Percentiles rank a stretch among this genome's conserved stretches.
Conservation (phyloP, 1,284 basidiomycete species). For the Lentinus polychrous region DNA sequence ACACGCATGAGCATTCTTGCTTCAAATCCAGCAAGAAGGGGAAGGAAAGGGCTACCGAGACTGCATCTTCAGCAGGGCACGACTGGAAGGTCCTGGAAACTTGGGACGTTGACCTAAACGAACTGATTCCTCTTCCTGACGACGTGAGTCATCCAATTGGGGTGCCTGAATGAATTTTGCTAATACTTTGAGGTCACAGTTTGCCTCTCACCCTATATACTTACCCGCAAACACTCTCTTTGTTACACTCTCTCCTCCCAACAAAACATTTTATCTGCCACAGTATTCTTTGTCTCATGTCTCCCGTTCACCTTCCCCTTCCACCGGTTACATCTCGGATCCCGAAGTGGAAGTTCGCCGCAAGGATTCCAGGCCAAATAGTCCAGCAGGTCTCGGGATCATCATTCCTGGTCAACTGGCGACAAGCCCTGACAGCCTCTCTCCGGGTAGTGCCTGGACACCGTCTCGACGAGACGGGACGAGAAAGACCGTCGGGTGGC, state of each 20-base stretch:
- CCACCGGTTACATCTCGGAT: constrained; percentile 61
- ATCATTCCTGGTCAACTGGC: neutral
- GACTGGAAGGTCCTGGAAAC: constrained; percentile 60
- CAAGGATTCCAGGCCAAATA: constrained; percentile 8
- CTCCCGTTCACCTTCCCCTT: constrained; percentile 42
- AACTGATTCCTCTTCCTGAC: constrained; percentile 54
- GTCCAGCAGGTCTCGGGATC: neutral
- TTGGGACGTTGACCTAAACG: constrained; percentile 60
- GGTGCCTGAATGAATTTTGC: neutral
- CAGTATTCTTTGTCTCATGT: constrained; percentile 28
- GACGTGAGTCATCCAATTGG: constrained; percentile 40
- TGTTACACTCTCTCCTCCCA: constrained; percentile 53
- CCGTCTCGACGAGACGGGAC: constrained; percentile 19
- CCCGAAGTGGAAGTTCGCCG: constrained; percentile 47
- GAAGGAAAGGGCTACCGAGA: constrained; percentile 28
- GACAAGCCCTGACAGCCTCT: no score
- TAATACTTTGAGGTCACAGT: constrained; percentile 24
- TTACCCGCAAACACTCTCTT: constrained; percentile 72
- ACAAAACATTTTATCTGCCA: constrained; percentile 53
- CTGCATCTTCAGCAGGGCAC: constrained; percentile 31
- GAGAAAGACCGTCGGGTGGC: constrained; percentile 46
- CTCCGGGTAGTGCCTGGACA: neutral
- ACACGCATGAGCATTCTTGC: constrained; percentile 4
- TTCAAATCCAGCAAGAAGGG: neutral
- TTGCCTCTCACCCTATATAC: constrained; percentile 36